Base-by-base conservation (phyloP, 2,329 filamentous ascomycete genomes). In the Karstenula rhodostoma region DNA sequence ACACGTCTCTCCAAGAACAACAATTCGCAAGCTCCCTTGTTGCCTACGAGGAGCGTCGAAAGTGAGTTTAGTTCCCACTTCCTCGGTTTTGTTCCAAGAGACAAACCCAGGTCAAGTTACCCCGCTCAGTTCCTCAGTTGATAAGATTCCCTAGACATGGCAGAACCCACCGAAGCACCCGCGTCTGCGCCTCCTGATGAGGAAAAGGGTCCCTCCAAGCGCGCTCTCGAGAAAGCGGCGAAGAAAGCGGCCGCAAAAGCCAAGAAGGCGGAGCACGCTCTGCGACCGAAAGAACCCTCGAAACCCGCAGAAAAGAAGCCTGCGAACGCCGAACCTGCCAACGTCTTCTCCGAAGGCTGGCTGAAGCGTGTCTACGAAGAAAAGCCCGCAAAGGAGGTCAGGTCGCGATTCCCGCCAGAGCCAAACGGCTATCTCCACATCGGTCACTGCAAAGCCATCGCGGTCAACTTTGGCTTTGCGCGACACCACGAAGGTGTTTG, bases 401-500 rank as follows among this genome's bases (percentile, higher is more conserved):
- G 79, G 56, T 81, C 82, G 10, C 82, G 82, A 56, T 84, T 84
- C 61, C 82, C 82, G 0, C 82, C 82, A 29, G 82, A 84, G 79
- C 95, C 95, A 50, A 98, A 98, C 77, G 95, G 94, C 57, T 97
- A 90, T 76, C 86, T 97, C 10, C 94, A 97, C 75, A 91, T 98
- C 68, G 94, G 94, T 22, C 95, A 98, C 76, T 91, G 91, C 66
- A 98, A 98, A 82, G 94, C 95, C 23, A 97, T 98, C 77, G 90
- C 93, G 0, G 88, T 98, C 78, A 97, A 98, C 80, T 98, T 98
- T 80, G 94, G 94, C 7, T 98, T 97, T 76, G 94, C 95, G 15
- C 88, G 87, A 73, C 89, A 89, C 73, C 91, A 96, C 75, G 90
- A 90, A 37, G 94, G 94, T 60, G 83, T 89, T 63, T 91, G 88